A percentile compares a stretch with the other conserved stretches of the same genome.
Conservation (phyloP, 2,329 filamentous ascomycete species). For the Metarhizium robertsii region DNA sequence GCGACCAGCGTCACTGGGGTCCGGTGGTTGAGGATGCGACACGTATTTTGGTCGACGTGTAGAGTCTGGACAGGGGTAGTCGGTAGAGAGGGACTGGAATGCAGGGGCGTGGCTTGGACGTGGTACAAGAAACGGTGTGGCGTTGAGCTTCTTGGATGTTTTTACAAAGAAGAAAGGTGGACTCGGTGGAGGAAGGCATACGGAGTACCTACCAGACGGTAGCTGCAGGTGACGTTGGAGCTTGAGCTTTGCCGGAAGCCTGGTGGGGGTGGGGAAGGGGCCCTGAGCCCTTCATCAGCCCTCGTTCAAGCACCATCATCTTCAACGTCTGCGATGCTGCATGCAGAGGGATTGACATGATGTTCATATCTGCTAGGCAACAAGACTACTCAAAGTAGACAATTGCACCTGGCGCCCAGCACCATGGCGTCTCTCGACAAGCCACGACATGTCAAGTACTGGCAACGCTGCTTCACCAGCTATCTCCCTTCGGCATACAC, state of each 20-base stretch:
- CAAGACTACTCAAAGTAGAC: background rate
- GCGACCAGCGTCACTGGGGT: background rate
- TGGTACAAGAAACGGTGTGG: background rate
- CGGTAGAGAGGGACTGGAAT: background rate
- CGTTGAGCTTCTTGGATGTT: background rate
- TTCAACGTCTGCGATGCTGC: background rate
- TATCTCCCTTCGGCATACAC: slow-evolving; percentile 78
- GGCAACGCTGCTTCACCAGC: slow-evolving; percentile 77
- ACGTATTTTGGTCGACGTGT: no score
- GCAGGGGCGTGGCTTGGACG: background rate
- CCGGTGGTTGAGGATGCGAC: no score
- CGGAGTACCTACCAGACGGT: no score
- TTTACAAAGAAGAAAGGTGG: no score
- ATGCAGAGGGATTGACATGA: background rate
- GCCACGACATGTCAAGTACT: slow-evolving; percentile 77
- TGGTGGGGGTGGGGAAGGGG: no score
- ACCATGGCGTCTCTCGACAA: slow-evolving; percentile 37
- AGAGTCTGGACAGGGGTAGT: background rate
- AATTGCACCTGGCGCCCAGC: background rate
- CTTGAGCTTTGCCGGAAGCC: no score
- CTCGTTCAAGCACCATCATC: no score
- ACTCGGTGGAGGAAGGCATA: no score
- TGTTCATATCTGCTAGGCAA: background rate
- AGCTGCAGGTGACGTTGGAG: no score
- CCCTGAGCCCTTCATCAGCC: no score